phyloP scores from a whole-genome alignment of 192 early-diverging fungal species.

The Coemansia nantahalensis region DNA sequence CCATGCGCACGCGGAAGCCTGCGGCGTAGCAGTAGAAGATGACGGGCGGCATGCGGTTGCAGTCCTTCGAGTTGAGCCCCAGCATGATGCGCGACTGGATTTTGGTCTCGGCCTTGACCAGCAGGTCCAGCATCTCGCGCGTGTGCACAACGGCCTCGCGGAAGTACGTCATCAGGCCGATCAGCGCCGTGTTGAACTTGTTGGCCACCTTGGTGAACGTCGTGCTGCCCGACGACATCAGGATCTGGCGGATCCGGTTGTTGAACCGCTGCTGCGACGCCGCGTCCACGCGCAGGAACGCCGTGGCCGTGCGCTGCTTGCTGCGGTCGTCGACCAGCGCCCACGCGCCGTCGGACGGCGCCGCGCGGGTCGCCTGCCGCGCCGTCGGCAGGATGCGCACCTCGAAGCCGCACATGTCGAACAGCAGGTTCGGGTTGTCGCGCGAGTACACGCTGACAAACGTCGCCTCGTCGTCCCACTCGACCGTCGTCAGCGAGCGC shows the following conservation, averaged over 20 bases:
- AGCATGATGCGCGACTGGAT: slow-evolving; percentile 99
- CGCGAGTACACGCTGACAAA: slow-evolving; percentile 95
- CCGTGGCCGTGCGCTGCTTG: slow-evolving; percentile 97
- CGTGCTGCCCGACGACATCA: slow-evolving; percentile 96
- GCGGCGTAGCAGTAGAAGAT: slow-evolving; percentile 70
- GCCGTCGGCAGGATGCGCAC: slow-evolving; percentile 93
- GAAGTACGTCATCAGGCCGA: slow-evolving; percentile 97
- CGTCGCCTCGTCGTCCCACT: slow-evolving; percentile 87
- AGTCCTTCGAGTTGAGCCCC: slow-evolving; percentile 99
- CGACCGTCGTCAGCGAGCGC: slow-evolving; percentile 93
- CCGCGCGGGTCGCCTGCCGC: slow-evolving; percentile 71
- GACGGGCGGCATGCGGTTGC: slow-evolving; percentile 93
- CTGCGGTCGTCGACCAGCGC: slow-evolving; percentile 94
- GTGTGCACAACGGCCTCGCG: slow-evolving; percentile 98
- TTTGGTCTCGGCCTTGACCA: slow-evolving; percentile 98
- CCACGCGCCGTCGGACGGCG: slow-evolving; percentile 67
- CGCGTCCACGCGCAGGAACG: slow-evolving; percentile 95
- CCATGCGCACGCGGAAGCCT: slow-evolving; percentile 51
- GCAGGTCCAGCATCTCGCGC: slow-evolving; percentile 90
- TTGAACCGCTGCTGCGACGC: slow-evolving; percentile 89
- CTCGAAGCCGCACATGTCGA: slow-evolving; percentile 90
- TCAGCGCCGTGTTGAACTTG: slow-evolving; percentile 90
- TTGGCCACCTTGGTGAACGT: slow-evolving; percentile 99
- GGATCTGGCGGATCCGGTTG: slow-evolving; percentile 94
- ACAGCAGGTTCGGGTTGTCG: slow-evolving; percentile 97